Conservation (phyloP, 2,329 filamentous ascomycete genomes). For the Aspergillus intermedius region DNA sequence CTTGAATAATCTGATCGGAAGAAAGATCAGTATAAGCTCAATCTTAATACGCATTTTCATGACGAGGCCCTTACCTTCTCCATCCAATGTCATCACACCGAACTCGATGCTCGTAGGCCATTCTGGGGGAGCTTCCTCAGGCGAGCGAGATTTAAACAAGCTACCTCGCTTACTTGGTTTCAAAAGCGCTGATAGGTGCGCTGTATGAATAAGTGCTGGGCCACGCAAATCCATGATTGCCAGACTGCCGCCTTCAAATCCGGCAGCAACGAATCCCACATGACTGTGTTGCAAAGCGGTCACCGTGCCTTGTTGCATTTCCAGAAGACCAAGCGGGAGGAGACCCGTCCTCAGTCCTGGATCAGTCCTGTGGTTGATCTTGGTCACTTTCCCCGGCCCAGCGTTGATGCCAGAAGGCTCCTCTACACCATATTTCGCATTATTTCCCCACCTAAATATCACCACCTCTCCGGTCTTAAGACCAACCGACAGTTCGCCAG, state of each 20-base stretch:
- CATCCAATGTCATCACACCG: conserved; percentile 85
- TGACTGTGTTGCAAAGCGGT: conserved; percentile 79
- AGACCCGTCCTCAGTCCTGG: conserved; percentile 69
- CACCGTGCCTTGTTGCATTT: conserved; percentile 76
- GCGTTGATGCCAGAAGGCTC: conserved; percentile 47
- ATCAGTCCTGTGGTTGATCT: conserved; percentile 68
- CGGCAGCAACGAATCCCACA: conserved; percentile 82
- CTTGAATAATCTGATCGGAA: conserved; percentile 67
- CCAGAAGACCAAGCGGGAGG: conserved; percentile 71
- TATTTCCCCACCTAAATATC: conserved; percentile 81
- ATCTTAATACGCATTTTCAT: neutral
- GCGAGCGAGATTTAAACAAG: conserved; percentile 53
- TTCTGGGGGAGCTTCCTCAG: conserved; percentile 51
- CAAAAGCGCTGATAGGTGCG: conserved; percentile 63
- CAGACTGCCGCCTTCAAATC: conserved; percentile 74
- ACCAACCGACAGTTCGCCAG: conserved; percentile 79
- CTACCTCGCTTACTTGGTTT: conserved; percentile 72
- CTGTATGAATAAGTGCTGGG: conserved; percentile 73
- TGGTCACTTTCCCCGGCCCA: conserved; percentile 64
- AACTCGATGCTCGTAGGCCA: conserved; percentile 82
- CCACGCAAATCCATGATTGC: conserved; percentile 82
- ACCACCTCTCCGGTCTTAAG: conserved; percentile 76
- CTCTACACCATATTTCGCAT: conserved; percentile 64
- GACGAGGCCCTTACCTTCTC: conserved; percentile 54
- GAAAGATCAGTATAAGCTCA: conserved; percentile 16